Evolutionary conservation across 192 early-diverging fungal genomes (phyloP), one percentile per base, ranked within the genome.

Genomic region (Podila minutissima): DNA sequence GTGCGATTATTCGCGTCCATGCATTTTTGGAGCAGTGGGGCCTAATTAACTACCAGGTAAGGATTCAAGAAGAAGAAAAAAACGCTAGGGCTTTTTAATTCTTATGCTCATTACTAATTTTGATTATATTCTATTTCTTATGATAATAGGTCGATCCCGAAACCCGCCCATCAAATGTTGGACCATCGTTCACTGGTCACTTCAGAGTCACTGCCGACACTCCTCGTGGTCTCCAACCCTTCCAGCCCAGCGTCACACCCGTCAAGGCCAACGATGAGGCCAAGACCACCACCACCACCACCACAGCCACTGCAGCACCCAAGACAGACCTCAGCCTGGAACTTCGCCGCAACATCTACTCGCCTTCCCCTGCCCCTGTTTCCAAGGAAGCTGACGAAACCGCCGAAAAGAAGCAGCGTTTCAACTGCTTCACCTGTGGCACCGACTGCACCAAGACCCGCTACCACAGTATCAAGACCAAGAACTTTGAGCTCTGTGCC

Each of bases 1-100:
- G 98, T 75, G 95, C 97, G 4, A 98, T 99, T 69, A 97, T 99
- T 82, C 88, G 98, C n/a, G 96, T 99, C 3, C 98, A 99, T 85
- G 95, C 97, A 3, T 98, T 99, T 68, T 87, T 99, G 62, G 97
- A 99, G 84, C 97, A 99, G 82, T 99, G 98, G 98, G 98, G 98
- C 11, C 85, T 99, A 51, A 96, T 99, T 72, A 99, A 99, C 85
- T 96, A 98, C 83, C 96, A 99, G 88, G 94, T 95, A 83, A 49
- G 35, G 7, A 15, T 4, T 2, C 35, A 37, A 37, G 35, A 37
- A 11, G n/a, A n/a, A n/a, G n/a, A n/a, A 37, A 35, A 20, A 32
- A 24, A 12, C 35, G 20, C n/a, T 46, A 51, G 12, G 5, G 10
- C 29, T 0, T 17, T 46, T 46, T 15, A 4, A 46, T 17, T 46